Evolutionary conservation across 495 filamentous ascomycete species (phyloP), one percentile per base, ranked within the genome.

Genomic region (Jackrogersella multiformis): DNA sequence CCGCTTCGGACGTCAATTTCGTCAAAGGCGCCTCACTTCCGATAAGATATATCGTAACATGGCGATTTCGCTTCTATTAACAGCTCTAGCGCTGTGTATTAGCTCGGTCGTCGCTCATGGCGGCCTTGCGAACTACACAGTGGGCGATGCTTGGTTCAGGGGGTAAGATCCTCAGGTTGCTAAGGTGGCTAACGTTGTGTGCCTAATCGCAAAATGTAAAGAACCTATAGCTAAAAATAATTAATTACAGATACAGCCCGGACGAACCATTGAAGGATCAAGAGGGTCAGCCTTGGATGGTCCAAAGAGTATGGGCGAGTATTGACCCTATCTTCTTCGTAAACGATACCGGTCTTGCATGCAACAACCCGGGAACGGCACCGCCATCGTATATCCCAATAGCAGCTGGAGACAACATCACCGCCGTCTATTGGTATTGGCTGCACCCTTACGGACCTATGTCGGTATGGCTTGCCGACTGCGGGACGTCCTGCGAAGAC

Each of bases 401-500:
- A 52, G 38, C 48, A 4, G 77, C 80, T 16, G 81, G 81, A 21
- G 73, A 79, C 0, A 77, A 73, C 56, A 72, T 84, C 35, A 80
- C 79, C 0, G 81, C 79, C 23, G 76, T 84, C 0, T 84, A 84
- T 68, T 82, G 76, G 72, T 81, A 80, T 70, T 84, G 82, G 82
- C 76, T 83, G 1, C 82, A 86, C 61, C 80, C 84, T 6, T 79
- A 83, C 10, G 83, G 84, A 0, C 82, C 84, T 5, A 83, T 85
- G 77, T 76, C 77, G 0, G 77, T 79, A 4, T 85, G 81, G 77
- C 71, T 85, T 12, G 78, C 83, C 9, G 72, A 74, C 16, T 83
- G 82, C 63, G 76, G 70, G 10, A 74, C 56, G 23, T 75, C 75
- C 13, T 86, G 82, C 56, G 62, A 65, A 4, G 63, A 52, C 28